Percentiles rank a stretch among this genome's conserved stretches.
phyloP scores from a whole-genome alignment of 2,329 filamentous ascomycete species.

The Penicillium thymicola region DNA sequence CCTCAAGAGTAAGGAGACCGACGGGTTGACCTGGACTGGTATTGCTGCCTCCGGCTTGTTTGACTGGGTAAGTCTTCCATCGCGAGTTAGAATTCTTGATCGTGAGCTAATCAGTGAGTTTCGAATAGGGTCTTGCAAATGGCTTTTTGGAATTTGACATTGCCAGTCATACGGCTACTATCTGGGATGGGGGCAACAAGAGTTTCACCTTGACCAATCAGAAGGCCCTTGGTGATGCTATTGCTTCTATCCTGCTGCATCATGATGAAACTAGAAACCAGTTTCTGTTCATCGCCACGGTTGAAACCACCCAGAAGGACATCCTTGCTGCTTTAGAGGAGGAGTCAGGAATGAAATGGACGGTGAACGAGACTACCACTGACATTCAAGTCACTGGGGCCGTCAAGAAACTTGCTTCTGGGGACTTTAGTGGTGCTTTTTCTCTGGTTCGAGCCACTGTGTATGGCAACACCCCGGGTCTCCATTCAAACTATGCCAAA shows the following conservation, averaged over 20 bases:
- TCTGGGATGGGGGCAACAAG: slow-evolving; percentile 57
- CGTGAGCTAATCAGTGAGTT: not conserved
- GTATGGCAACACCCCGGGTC: slow-evolving; percentile 16
- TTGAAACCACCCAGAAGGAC: slow-evolving; percentile 57
- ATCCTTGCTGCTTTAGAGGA: slow-evolving; percentile 54
- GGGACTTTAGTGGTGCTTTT: slow-evolving; percentile 26
- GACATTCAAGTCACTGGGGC: slow-evolving; percentile 19
- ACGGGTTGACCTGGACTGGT: slow-evolving; percentile 57
- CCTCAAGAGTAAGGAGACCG: slow-evolving; percentile 48
- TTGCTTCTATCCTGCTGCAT: slow-evolving; percentile 50
- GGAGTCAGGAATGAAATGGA: slow-evolving; percentile 51
- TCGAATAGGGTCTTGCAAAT: slow-evolving; percentile 42
- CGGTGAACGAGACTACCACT: slow-evolving; percentile 41
- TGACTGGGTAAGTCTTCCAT: slow-evolving; percentile 48
- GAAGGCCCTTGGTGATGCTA: slow-evolving; percentile 50
- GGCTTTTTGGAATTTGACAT: slow-evolving; percentile 55
- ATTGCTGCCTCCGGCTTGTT: slow-evolving; percentile 60
- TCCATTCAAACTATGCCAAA: slow-evolving; percentile 25
- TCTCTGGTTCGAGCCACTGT: slow-evolving; percentile 21
- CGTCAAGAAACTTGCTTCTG: slow-evolving; percentile 17
- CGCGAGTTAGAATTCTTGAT: not conserved
- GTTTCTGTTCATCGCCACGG: slow-evolving; percentile 57
- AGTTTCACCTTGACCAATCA: slow-evolving; percentile 53
- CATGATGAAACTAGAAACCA: slow-evolving; percentile 55
- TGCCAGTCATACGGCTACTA: slow-evolving; percentile 48